phyloP scores from a whole-genome alignment of 2,329 filamentous ascomycete genomes.

The Penicillium sp. region DNA sequence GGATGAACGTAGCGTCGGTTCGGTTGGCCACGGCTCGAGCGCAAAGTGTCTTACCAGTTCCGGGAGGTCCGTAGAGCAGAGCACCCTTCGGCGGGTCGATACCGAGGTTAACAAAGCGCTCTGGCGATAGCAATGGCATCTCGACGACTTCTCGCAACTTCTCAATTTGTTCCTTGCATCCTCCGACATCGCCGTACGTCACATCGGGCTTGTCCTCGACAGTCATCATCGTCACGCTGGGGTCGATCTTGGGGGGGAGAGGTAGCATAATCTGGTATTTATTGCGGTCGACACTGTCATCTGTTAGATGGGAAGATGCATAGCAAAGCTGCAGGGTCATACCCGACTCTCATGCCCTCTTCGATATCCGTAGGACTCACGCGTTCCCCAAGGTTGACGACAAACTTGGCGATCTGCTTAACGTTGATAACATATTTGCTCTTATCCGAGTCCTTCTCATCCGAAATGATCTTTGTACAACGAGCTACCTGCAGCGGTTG shows the following conservation, averaged over 20 bases:
- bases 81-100: slow-evolving; percentile 98
- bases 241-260: slow-evolving; percentile 94
- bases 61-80: slow-evolving; percentile 88
- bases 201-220: slow-evolving; percentile 99
- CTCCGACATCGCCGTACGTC: slow-evolving; percentile 95
- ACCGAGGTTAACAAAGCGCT: slow-evolving; percentile 95
- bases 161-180: slow-evolving; percentile 98
- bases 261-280: slow-evolving; percentile 99
- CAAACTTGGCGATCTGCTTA: slow-evolving; percentile 99
- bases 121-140: slow-evolving; percentile 91
- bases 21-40: slow-evolving; percentile 93
- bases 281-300: slow-evolving; percentile 84
- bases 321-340: no score
- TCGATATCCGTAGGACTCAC: slow-evolving; percentile 98
- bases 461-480: slow-evolving; percentile 98
- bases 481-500: slow-evolving; percentile 93
- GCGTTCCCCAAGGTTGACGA: slow-evolving; percentile 91
- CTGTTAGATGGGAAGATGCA: no score
- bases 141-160: slow-evolving; percentile 97
- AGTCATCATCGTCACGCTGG: slow-evolving; percentile 99
- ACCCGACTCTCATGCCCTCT: slow-evolving; percentile 94
- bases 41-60: slow-evolving; percentile 98
- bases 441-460: slow-evolving; percentile 92
- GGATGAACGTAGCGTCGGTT: slow-evolving; percentile 96
- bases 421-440: slow-evolving; percentile 99